Evolutionary conservation across 148 eudicot genomes (phyloP).

Genomic region (Agrostemma githago): DNA sequence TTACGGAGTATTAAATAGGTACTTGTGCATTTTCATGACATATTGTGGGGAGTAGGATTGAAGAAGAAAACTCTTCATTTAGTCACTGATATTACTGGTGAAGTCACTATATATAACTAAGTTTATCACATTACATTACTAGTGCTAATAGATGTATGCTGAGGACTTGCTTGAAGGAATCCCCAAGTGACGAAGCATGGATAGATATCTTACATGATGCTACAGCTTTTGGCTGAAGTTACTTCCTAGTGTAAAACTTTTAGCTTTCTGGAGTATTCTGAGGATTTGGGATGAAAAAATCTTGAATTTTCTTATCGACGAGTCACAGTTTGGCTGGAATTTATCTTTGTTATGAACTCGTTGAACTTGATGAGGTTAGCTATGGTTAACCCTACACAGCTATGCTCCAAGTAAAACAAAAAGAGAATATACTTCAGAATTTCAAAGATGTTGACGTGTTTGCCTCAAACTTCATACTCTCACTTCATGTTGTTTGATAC

Average conservation of each 20-base stretch:
- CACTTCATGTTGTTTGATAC: constrained; percentile 7
- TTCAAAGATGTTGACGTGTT: background rate
- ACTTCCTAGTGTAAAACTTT: background rate
- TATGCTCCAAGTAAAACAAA: background rate
- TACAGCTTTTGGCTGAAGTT: background rate
- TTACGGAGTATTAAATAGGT: background rate
- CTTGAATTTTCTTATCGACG: background rate
- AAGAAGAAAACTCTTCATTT: background rate
- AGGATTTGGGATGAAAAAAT: background rate
- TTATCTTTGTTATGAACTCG: background rate
- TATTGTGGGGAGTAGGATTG: background rate
- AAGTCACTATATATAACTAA: background rate
- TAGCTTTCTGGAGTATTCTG: background rate
- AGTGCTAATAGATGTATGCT: background rate
- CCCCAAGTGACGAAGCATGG: background rate
- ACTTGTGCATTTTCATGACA: background rate
- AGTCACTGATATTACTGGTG: background rate
- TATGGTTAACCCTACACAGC: background rate
- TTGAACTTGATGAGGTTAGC: background rate
- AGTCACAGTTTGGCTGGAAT: background rate
- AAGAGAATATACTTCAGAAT: background rate
- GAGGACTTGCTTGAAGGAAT: background rate
- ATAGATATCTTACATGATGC: background rate
- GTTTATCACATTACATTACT: background rate
- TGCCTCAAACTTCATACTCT: background rate